A percentile compares a stretch with the other conserved stretches of the same genome.
Conservation (phyloP, 768 basidiomycete genomes). For the Tylopilus sp. region DNA sequence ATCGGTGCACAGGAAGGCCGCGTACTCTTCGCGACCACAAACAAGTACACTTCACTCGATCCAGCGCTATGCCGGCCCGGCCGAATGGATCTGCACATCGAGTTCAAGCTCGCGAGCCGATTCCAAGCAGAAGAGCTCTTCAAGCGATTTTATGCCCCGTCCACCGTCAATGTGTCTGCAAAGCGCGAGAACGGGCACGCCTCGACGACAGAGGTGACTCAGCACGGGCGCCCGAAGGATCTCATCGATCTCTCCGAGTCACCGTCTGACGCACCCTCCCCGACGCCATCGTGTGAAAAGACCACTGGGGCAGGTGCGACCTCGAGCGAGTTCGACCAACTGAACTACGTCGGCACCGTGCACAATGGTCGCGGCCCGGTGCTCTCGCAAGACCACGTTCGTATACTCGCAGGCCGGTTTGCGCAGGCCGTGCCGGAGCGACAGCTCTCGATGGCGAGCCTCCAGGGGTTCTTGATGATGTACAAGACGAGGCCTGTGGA, state of each 20-base stretch:
- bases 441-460: slow-evolving; percentile 39
- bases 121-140: slow-evolving; percentile 67
- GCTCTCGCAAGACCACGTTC: slow-evolving; percentile 39
- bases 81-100: slow-evolving; percentile 75
- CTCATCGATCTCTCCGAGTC: slow-evolving; percentile 19
- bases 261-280: not conserved
- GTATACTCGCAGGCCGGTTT: slow-evolving; percentile 53
- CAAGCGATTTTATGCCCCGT: slow-evolving; percentile 61
- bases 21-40: slow-evolving; percentile 75
- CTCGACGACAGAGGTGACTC: not conserved
- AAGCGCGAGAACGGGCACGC: not conserved
- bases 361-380: slow-evolving; percentile 38
- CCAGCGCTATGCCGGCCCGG: slow-evolving; percentile 74
- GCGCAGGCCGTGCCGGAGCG: slow-evolving; percentile 48
- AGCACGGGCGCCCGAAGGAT: not conserved
- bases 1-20: slow-evolving; percentile 81
- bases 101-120: slow-evolving; percentile 70
- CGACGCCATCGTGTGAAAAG: slow-evolving; percentile 18
- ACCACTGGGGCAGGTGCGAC: not conserved
- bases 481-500: slow-evolving; percentile 58
- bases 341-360: slow-evolving; percentile 10
- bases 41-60: slow-evolving; percentile 67
- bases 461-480: slow-evolving; percentile 64
- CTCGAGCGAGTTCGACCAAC: not conserved
- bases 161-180: not conserved